Percentiles rank a stretch among this genome's conserved stretches.
These are phyloP conservation scores for Mediolabrus comicus DNA, from an alignment of 108 stramenopile species.

Conservation along the genomic window DNA sequence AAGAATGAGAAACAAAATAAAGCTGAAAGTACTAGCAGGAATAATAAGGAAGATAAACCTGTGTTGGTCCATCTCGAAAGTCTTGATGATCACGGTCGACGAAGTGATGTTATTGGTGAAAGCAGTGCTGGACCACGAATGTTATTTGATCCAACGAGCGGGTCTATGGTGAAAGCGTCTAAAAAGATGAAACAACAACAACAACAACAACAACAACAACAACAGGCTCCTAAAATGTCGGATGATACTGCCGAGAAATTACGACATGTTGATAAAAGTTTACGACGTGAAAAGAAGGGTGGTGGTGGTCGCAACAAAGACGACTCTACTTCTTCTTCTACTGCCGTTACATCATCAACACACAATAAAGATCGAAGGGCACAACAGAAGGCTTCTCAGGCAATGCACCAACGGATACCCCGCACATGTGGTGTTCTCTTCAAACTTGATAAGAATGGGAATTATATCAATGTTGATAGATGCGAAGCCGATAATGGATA, in stretches of 20 bases:
- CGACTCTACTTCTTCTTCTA: slow-evolving; percentile 2
- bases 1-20: neutral
- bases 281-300: slow-evolving; percentile 15
- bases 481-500: slow-evolving; percentile 85
- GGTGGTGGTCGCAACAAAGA: slow-evolving; percentile 17
- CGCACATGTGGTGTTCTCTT: slow-evolving; percentile 83
- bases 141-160: slow-evolving; percentile 88
- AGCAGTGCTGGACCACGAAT: slow-evolving; percentile 60
- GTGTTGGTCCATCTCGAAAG: slow-evolving; percentile 65
- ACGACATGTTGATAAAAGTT: slow-evolving; percentile 26
- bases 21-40: neutral
- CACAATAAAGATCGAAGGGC: neutral
- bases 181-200: slow-evolving; percentile 25
- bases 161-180: slow-evolving; percentile 78
- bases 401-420: slow-evolving; percentile 44
- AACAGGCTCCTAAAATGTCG: neutral
- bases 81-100: slow-evolving; percentile 74
- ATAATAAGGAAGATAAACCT: slow-evolving; percentile 23
- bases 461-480: slow-evolving; percentile 65
- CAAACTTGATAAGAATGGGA: slow-evolving; percentile 63
- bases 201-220: slow-evolving; percentile 9
- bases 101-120: slow-evolving; percentile 40
- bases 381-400: neutral
- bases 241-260: slow-evolving; percentile 9
- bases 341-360: neutral